Base-by-base conservation (phyloP, 495 filamentous ascomycete species). In the Podospora comata region DNA sequence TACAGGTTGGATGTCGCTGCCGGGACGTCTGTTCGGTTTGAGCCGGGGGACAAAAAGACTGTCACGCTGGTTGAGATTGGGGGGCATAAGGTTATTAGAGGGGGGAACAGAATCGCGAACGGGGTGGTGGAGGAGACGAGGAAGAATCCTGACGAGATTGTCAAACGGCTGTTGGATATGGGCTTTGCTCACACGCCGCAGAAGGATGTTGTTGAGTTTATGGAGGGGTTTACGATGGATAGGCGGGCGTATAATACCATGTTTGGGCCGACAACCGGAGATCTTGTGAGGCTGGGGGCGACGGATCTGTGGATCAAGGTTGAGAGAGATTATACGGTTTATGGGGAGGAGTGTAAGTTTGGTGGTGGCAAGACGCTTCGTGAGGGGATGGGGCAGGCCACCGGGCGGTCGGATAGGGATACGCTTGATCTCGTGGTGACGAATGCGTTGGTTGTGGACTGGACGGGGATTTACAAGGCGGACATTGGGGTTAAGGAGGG, bases 321-420 rank as follows among this genome's bases (percentile, higher is more conserved):
- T 13, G 96, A 98, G 83, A 92, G 89, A 71, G 96, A 99, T 75
- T 79, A 87, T 65, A 92, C 93, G 4, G 80, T 81, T 15, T 94
- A 96, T 76, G 95, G 95, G 23, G 96, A 99, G 67, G 95, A 99
- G 80, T 97, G 94, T 75, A 89, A 90, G 60, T 98, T 99, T 79
- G 95, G 95, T 48, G 95, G 95, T 26, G 95, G 95, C 26, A 99
- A 98, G 85, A 94, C 91, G 26, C 77, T 99, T 63, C 85, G 95
- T 60, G 95, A 99, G 76, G 95, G 95, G 4, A 99, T 99, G 95
- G 96, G 94, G 11, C 94, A 97, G 80, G 92, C 93, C 6, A 90
- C 87, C 44, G 94, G 92, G 20, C 83, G 91, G 62, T 76, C 84
- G 4, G 88, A 93, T 72, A 76, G 81, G 3, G 87, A 95, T 26